Evolutionary conservation across 2,329 filamentous ascomycete species (phyloP).

Genomic region (Geosmithia flava): DNA sequence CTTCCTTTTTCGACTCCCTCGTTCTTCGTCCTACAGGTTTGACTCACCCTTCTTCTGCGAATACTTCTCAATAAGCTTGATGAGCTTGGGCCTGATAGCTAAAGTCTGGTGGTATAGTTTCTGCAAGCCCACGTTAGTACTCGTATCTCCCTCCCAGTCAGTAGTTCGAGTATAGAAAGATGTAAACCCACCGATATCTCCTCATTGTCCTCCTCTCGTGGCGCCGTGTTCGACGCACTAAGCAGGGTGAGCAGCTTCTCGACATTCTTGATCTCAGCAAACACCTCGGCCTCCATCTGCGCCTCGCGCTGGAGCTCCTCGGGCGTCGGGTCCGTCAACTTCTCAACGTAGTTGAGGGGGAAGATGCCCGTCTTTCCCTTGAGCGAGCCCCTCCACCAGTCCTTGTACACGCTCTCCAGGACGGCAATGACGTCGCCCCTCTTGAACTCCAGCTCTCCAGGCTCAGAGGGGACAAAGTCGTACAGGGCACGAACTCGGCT

Average conservation of each 20-base stretch:
- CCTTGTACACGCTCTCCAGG: conserved; percentile 94
- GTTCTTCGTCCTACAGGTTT: conserved; percentile 6
- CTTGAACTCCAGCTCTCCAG: conserved; percentile 88
- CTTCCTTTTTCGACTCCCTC: conserved; percentile 3
- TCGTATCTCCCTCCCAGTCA: no score
- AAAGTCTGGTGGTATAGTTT: conserved; percentile 86
- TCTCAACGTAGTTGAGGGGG: conserved; percentile 97
- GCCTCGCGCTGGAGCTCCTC: conserved; percentile 93
- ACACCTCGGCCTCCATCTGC: conserved; percentile 74
- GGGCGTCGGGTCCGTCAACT: conserved; percentile 83
- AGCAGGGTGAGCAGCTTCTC: conserved; percentile 71
- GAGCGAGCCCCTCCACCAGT: conserved; percentile 97
- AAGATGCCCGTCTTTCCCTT: conserved; percentile 96
- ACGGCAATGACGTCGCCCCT: conserved; percentile 97
- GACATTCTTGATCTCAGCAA: conserved; percentile 52
- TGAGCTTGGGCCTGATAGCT: conserved; percentile 89
- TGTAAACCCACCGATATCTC: conserved; percentile 64
- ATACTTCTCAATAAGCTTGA: conserved; percentile 97
- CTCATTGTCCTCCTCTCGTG: conserved; percentile 85
- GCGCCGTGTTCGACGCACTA: conserved; percentile 71
- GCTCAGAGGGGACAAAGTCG: conserved; percentile 88
- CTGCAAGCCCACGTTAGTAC: conserved; percentile 19
- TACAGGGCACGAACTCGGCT: conserved; percentile 87
- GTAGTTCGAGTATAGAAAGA: neutral
- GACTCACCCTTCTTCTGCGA: conserved; percentile 87